Percentiles rank a stretch among this genome's conserved stretches.
phyloP scores from a whole-genome alignment of 116 monocot genomes.

The Phalaenopsis hybrid region DNA sequence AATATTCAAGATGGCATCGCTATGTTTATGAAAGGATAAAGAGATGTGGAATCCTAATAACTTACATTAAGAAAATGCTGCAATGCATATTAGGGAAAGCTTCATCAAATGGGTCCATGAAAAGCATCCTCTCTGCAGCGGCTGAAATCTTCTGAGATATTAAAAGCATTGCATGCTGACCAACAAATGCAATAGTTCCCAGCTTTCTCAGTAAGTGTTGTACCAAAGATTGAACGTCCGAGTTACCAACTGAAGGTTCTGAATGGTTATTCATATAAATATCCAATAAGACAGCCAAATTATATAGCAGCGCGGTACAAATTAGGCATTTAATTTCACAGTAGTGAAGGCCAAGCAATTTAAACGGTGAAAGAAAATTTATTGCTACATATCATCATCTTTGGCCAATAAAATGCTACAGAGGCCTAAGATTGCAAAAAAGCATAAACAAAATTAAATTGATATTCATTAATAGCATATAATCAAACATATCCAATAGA shows the following conservation, averaged over 20 bases:
- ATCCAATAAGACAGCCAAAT: neutral
- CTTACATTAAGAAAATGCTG: conserved; percentile 87
- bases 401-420: too few relatives aligned
- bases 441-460: too few relatives aligned
- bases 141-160: conserved; percentile 69
- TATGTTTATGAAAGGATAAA: neutral
- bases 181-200: conserved; percentile 61
- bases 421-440: too few relatives aligned
- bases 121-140: conserved; percentile 61
- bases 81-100: conserved; percentile 60
- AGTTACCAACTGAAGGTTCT: conserved; percentile 27
- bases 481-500: neutral
- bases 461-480: neutral
- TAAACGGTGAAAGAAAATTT: neutral
- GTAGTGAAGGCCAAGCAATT: neutral
- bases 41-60: neutral
- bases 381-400: neutral
- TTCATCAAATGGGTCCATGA: conserved; percentile 87
- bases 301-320: neutral
- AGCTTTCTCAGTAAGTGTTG: conserved; percentile 81
- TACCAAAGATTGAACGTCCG: conserved; percentile 43
- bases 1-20: neutral
- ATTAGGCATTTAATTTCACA: neutral
- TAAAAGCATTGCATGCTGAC: conserved; percentile 59
- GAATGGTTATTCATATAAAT: conserved; percentile 12